phyloP scores from a whole-genome alignment of 2,329 filamentous ascomycete species.

The Colletotrichum sp. region DNA sequence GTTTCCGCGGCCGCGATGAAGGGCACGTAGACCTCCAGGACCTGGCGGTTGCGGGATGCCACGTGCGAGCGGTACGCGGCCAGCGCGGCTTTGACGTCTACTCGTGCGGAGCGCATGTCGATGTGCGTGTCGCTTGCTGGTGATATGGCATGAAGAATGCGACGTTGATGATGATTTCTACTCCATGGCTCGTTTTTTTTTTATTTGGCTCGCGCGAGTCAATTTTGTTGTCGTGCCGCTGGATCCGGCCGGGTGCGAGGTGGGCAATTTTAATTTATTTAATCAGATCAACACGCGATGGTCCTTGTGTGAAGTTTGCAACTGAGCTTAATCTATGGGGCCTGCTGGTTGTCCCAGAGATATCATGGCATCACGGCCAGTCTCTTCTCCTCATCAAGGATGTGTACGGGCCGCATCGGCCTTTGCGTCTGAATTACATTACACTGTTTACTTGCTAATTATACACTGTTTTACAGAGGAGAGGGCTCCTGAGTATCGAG shows the following conservation, averaged over 20 bases:
- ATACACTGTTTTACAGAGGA: constrained; percentile 7
- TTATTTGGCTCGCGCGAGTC: background rate
- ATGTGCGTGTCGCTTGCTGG: background rate
- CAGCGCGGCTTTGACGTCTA: background rate
- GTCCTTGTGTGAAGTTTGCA: background rate
- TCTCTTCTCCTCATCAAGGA: background rate
- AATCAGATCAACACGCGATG: background rate
- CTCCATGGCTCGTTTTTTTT: background rate
- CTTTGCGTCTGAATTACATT: background rate
- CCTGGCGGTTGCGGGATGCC: background rate
- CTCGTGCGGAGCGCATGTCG: background rate
- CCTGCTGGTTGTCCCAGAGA: background rate
- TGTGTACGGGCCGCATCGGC: background rate
- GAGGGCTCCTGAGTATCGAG: background rate
- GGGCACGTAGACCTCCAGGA: background rate
- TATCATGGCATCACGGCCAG: background rate
- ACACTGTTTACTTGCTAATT: background rate
- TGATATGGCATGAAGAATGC: background rate
- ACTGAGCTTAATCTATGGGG: background rate
- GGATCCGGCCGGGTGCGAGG: background rate
- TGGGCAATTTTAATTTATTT: background rate
- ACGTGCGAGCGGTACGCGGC: background rate
- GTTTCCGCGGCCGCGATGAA: background rate
- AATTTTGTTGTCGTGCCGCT: background rate
- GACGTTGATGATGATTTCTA: background rate